Evolutionary conservation across 345 rosid genomes (phyloP).

Genomic region (Clausena lansium): DNA sequence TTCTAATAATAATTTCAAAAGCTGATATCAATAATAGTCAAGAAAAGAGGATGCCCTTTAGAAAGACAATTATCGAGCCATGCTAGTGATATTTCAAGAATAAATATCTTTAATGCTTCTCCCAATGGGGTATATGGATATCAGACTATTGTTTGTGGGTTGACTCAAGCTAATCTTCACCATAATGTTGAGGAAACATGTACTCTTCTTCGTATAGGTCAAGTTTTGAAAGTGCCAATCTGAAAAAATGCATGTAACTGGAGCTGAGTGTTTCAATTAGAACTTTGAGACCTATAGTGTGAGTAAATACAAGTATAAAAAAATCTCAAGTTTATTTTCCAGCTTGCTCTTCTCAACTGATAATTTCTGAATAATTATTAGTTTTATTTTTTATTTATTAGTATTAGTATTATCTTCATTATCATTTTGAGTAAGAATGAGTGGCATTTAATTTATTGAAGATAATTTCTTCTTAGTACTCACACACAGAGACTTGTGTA

Average conservation of each 20-base stretch:
- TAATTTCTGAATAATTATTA: neutral
- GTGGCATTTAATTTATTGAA: neutral
- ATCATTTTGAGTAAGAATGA: neutral
- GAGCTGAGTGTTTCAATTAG: neutral
- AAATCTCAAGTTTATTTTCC: neutral
- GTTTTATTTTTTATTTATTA: neutral
- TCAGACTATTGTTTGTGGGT: neutral
- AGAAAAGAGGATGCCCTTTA: neutral
- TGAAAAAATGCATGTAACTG: neutral
- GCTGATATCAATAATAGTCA: neutral
- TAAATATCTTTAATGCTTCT: neutral
- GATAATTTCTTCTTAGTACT: neutral
- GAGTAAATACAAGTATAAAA: neutral
- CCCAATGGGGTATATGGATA: neutral
- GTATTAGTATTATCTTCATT: neutral
- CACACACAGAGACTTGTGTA: neutral
- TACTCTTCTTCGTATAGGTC: neutral
- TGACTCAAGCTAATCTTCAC: neutral
- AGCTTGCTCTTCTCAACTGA: neutral
- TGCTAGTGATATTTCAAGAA: neutral
- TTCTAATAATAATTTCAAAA: neutral
- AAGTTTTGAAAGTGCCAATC: neutral
- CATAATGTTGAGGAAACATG: neutral
- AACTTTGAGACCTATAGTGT: neutral
- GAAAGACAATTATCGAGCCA: neutral